Base-by-base conservation (phyloP, 768 basidiomycete species). In the Epithele typhae region DNA sequence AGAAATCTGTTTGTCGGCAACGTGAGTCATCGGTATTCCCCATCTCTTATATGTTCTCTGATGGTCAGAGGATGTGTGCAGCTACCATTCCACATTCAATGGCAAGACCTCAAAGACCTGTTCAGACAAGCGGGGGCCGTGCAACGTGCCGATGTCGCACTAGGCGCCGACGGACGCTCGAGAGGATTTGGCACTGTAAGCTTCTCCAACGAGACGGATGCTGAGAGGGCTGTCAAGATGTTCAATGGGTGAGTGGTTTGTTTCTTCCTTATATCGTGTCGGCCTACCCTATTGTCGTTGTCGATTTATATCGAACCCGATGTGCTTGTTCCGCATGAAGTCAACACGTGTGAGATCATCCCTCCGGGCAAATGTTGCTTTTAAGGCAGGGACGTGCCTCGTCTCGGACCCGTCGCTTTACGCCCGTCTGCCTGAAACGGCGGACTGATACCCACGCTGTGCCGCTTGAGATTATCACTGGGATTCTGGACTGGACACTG, bases 101-200 rank as follows among this genome's bases (percentile, higher is more conserved):
- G 95, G 95, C 95, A 97, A 66, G 95, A 98, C 61, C 76, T 99
- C 36, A 97, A 98, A 66, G 94, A 97, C 66, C 75, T 97, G 4
- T 95, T 97, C 62, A 81, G 94, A 22, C 82, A 88, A 52, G 92
- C 90, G 1, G 94, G 95, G 15, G 82, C 87, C 17, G 87, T 98
- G 44, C 70, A 92, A 27, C 81, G 95, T 19, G 95, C 95, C 9
- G 92, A 95, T 55, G 88, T 96, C 18, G 87, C 87, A 15, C 77
- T 92, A 25, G 91, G 91, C 38, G 52, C 27, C 4, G 92, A 96
- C 60, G 90, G 92, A 11, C 78, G 93, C 27, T 92, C 90, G 30
- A 73, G 92, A 42, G 96, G 96, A 1, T 95, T 93, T 57, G 95
- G 96, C 1, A 95, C 88, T 1, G 93, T 97, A 1, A 78, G 87